Conservation (phyloP, 805 yeast species). For the Sporopachydermia lactativora region DNA sequence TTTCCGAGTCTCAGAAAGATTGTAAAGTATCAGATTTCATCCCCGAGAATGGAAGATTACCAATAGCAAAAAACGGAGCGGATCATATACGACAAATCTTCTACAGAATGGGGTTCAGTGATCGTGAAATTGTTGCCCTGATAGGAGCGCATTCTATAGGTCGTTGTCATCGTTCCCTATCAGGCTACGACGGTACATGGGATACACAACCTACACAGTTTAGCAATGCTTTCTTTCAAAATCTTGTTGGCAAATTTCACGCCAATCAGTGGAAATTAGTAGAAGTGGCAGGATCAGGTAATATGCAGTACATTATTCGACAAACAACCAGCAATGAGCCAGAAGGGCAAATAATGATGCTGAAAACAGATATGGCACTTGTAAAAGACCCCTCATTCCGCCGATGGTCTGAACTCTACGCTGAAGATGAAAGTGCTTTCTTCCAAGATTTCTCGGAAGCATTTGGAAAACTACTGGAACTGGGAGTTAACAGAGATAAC, state of each 20-base stretch:
- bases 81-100: slow-evolving; percentile 32
- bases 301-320: slow-evolving; percentile 23
- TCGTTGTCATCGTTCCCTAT: slow-evolving; percentile 29
- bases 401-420: slow-evolving; percentile 26
- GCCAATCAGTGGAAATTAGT: slow-evolving; percentile 16
- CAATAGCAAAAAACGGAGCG: slow-evolving; percentile 32
- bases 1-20: slow-evolving; percentile 13
- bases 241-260: slow-evolving; percentile 22
- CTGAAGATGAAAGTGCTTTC: slow-evolving; percentile 23
- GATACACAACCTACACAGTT: slow-evolving; percentile 26
- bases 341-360: slow-evolving; percentile 28
- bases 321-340: no score
- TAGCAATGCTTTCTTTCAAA: slow-evolving; percentile 31
- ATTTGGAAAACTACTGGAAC: slow-evolving; percentile 31
- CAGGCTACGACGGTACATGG: slow-evolving; percentile 39
- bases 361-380: slow-evolving; percentile 31
- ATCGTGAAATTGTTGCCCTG: slow-evolving; percentile 31
- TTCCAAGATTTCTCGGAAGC: slow-evolving; percentile 25
- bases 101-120: slow-evolving; percentile 32
- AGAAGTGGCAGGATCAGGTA: slow-evolving; percentile 28
- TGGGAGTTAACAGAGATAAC: slow-evolving; percentile 20
- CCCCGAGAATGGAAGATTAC: slow-evolving; percentile 37
- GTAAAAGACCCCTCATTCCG: slow-evolving; percentile 21
- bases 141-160: slow-evolving; percentile 37
- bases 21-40: slow-evolving; percentile 18